Base-by-base conservation (phyloP, 2,329 filamentous ascomycete genomes). In the Ceratocystiopsis sp. region DNA sequence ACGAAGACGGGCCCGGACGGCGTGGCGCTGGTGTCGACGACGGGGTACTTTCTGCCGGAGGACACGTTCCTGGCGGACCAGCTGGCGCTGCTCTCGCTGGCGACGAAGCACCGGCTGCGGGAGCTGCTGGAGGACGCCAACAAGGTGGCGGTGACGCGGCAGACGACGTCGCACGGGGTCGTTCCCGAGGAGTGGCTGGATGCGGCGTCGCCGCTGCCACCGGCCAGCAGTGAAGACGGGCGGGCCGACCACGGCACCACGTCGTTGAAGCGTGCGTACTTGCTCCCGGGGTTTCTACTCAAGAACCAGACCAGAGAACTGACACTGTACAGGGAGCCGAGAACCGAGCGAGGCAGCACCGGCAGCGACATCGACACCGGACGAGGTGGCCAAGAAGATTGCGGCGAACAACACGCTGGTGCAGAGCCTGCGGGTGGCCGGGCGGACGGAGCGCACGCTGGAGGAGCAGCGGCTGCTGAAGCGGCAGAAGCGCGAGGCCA, bases 51-150 rank as follows among this genome's bases (percentile, higher is more conserved):
- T 43, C 73, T 93, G 35, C 73, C 91, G 0, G 76, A 80, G 34
- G 81, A 86, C 37, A 75, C 83, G 2, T 77, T 73, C 43, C 65
- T 94, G 33, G 80, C 82, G 14, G 86, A 94, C 48, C 82, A 95
- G 51, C 63, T 95, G 38, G 81, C 84, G 21, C 67, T 95, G 15
- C 58, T 95, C 45, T 91, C 85, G 7, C 71, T 95, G 45, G 83
- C 84, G 16, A 78, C 84, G 11, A 84, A 89, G 55, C 81, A 93
- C 52, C 73, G 85, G 25, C 53, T 95, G 35, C 71, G 83, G 42
- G 74, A 77, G 13, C 61, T 95, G 29, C 56, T 95, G 4, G 81
- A 87, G 54, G 86, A 94, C 52, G 78, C 84, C 12, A 73, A 78
- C 43, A 69, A 70, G 11, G 62, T 93, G 38, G 74, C 84, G 3